Evolutionary conservation across 1,284 basidiomycete genomes (phyloP), one percentile per base, ranked within the genome.

Genomic region (Ceratobasidium sp.): DNA sequence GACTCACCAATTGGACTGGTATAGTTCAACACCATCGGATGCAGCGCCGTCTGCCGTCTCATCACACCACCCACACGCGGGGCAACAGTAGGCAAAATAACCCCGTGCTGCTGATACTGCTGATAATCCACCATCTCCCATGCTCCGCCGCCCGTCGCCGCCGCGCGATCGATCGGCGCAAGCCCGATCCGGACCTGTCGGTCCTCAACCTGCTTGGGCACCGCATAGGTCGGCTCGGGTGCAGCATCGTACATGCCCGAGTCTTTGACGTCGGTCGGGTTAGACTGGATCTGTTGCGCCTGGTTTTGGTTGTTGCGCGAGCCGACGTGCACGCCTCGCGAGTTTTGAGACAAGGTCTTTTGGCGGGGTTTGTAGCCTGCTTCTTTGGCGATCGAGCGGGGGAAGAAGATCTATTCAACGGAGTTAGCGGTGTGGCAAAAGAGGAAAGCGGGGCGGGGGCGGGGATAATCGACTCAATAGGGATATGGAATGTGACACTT

Each of bases 401-500:
- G 74, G 70, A 75, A 75, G 70, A 75, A 75, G 48, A 73, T 73
- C 67, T 71, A n/a, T 36, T 18, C 46, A 14, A 21, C 10, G 34
- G 34, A 10, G 26, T 60, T 60, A 50, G 48, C 48, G 21, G 26
- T 23, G 48, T 26, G 23, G 48, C 14, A 39, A 39, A 39, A 39
- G 48, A 28, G 26, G 28, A 62, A 14, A 39, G 6, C 6, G 36
- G 30, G 21, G 58, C 48, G 9, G 50, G 14, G 12, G 6, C 5
- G 58, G 28, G 43, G 16, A 45, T 18, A 45, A 9, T 3, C 3
- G 9, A 4, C 41, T 43, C 21, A 26, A 34, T 14, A 9, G 32
- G 8, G 45, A 16, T 39, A 53, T 10, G n/a, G n/a, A n/a, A n/a
- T 53, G 16, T 14, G 18, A 4, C 70, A 78, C 85, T 77, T 77